Percentiles rank a stretch among this genome's conserved stretches.
Conservation (phyloP, 768 basidiomycete genomes). For the Phylloporus rhodoxanthus region DNA sequence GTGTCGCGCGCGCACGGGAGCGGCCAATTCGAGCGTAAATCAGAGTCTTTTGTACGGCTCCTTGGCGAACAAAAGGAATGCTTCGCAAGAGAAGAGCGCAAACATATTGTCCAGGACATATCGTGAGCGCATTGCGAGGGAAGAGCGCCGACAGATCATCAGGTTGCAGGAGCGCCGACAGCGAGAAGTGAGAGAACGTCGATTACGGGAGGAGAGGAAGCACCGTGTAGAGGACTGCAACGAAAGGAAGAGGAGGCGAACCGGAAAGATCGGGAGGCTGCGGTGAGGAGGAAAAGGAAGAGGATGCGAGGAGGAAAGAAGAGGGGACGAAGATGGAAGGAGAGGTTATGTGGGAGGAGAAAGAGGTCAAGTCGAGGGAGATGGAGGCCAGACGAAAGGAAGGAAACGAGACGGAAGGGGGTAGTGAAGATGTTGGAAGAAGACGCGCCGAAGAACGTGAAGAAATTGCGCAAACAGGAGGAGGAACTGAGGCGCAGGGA, state of each 20-base stretch:
- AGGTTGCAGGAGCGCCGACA: no score
- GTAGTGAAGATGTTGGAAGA: constrained; percentile 26
- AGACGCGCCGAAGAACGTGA: constrained; percentile 23
- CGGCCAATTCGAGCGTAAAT: no score
- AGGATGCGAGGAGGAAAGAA: constrained; percentile 19
- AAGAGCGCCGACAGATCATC: no score
- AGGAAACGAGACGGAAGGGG: constrained; percentile 22
- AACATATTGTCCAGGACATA: no score
- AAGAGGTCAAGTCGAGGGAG: constrained; percentile 26
- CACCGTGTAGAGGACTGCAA: neutral
- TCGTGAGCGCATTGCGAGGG: no score
- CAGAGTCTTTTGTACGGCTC: no score
- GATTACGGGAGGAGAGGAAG: no score
- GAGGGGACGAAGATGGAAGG: constrained; percentile 20
- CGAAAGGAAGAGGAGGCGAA: constrained; percentile 31
- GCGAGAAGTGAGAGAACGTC: no score
- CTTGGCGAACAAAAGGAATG: no score
- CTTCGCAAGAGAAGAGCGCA: no score
- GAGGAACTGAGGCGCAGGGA: constrained; percentile 28
- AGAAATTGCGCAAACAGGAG: constrained; percentile 22
- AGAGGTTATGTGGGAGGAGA: constrained; percentile 25
- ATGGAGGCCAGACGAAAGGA: constrained; percentile 24
- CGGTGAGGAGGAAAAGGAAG: constrained; percentile 23
- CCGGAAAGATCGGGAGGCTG: constrained; percentile 25
- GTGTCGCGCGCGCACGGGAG: no score